These are phyloP conservation scores for Trifolium pratense DNA, from an alignment of 306 rosid species.

Conservation along the genomic window DNA sequence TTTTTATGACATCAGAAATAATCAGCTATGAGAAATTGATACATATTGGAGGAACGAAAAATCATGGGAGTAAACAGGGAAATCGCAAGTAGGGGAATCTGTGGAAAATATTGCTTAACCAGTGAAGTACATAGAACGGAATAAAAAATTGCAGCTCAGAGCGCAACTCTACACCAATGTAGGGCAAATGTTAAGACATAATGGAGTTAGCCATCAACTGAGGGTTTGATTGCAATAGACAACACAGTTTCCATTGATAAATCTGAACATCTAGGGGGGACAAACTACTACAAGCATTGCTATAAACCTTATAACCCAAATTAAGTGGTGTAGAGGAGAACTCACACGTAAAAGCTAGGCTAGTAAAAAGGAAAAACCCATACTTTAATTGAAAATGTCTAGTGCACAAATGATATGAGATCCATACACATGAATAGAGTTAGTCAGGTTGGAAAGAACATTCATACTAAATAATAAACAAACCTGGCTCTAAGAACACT, in stretches of 20 bases:
- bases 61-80: conserved; percentile 1
- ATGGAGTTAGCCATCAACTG: neutral
- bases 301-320: neutral
- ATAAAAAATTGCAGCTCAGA: neutral
- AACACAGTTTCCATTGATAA: neutral
- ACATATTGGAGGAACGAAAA: conserved; percentile 10
- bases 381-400: neutral
- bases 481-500: conserved; percentile 1
- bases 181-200: conserved; percentile 1
- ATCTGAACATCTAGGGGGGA: conserved; percentile 1
- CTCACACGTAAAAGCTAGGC: neutral
- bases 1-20: neutral
- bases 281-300: neutral
- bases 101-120: neutral
- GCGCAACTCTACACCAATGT: neutral
- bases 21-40: conserved; percentile 10
- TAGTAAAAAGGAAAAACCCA: conserved; percentile 10
- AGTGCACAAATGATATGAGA: neutral
- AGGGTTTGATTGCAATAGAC: conserved; percentile 12
- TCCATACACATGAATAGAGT: conserved; percentile 4
- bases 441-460: conserved; percentile 20
- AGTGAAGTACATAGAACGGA: conserved; percentile 13
- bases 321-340: conserved; percentile 4
- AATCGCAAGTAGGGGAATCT: neutral
- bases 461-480: neutral